Evolutionary conservation across 805 yeast genomes (phyloP).

Genomic region (Hanseniaspora mollemarum): DNA sequence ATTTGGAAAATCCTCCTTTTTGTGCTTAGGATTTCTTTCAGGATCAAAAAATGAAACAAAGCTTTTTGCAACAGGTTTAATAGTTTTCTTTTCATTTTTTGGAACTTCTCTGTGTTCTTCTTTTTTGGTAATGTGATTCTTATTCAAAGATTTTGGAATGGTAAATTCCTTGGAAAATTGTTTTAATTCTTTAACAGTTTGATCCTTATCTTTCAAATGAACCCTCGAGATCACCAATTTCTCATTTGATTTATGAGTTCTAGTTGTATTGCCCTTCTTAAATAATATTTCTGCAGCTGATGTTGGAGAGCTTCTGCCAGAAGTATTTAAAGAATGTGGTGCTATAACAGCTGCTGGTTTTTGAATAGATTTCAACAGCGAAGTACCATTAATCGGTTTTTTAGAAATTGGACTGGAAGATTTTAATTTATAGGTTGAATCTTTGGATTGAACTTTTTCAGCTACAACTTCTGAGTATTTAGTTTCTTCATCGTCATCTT

Average conservation of each 20-base stretch:
- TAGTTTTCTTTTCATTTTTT: too few relatives aligned
- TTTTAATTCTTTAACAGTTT: slow-evolving; percentile 12
- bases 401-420: slow-evolving; percentile 6
- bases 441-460: not conserved
- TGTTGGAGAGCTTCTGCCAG: not conserved
- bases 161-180: slow-evolving; percentile 10
- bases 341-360: not conserved
- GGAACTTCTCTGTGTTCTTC: not conserved
- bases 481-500: slow-evolving; percentile 91
- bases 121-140: not conserved
- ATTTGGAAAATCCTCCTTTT: not conserved
- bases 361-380: slow-evolving; percentile 12
- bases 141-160: slow-evolving; percentile 2
- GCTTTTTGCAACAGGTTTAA: not conserved
- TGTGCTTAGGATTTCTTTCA: not conserved
- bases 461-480: slow-evolving; percentile 77
- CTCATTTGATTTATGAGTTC: not conserved
- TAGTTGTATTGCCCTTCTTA: not conserved
- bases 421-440: not conserved
- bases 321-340: not conserved
- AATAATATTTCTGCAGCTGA: not conserved
- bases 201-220: slow-evolving; percentile 13
- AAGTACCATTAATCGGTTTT: slow-evolving; percentile 1
- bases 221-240: slow-evolving; percentile 5
- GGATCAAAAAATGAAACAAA: slow-evolving; percentile 2